Evolutionary conservation across 2,329 filamentous ascomycete species (phyloP).

Genomic region (Stagonosporopsis tanaceti): DNA sequence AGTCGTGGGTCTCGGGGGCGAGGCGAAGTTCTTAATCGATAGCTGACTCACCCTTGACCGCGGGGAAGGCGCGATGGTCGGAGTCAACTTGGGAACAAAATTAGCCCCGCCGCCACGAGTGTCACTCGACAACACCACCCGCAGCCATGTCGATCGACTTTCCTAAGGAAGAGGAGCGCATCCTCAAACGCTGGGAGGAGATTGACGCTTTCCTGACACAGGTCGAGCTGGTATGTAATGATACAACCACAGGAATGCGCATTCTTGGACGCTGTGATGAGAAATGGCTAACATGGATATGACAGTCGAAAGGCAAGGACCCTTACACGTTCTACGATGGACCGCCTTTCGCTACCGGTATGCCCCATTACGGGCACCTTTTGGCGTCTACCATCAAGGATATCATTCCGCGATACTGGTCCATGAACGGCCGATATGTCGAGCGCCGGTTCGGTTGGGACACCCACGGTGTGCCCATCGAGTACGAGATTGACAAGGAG

Average conservation of each 20-base stretch:
- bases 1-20: slow-evolving; percentile 2
- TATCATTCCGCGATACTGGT: slow-evolving; percentile 95
- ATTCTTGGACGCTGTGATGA: background rate
- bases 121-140: slow-evolving; percentile 29
- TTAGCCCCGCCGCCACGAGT: slow-evolving; percentile 39
- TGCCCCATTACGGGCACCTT: slow-evolving; percentile 77
- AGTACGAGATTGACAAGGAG: slow-evolving; percentile 98
- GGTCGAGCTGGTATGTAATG: slow-evolving; percentile 69
- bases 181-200: slow-evolving; percentile 87
- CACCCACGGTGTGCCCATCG: slow-evolving; percentile 91
- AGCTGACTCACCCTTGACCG: slow-evolving; percentile 18
- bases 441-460: slow-evolving; percentile 96
- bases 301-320: slow-evolving; percentile 73
- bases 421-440: slow-evolving; percentile 94
- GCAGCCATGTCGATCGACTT: slow-evolving; percentile 84
- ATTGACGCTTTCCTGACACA: slow-evolving; percentile 91
- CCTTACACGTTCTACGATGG: slow-evolving; percentile 94
- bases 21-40: slow-evolving; percentile 10
- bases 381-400: slow-evolving; percentile 96
- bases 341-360: slow-evolving; percentile 63
- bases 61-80: slow-evolving; percentile 20
- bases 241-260: background rate
- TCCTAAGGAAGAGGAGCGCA: slow-evolving; percentile 85
- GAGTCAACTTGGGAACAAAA: slow-evolving; percentile 20
- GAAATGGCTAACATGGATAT: slow-evolving; percentile 4